Evolutionary conservation across 805 yeast genomes (phyloP).

Genomic region (Starmerella apis): DNA sequence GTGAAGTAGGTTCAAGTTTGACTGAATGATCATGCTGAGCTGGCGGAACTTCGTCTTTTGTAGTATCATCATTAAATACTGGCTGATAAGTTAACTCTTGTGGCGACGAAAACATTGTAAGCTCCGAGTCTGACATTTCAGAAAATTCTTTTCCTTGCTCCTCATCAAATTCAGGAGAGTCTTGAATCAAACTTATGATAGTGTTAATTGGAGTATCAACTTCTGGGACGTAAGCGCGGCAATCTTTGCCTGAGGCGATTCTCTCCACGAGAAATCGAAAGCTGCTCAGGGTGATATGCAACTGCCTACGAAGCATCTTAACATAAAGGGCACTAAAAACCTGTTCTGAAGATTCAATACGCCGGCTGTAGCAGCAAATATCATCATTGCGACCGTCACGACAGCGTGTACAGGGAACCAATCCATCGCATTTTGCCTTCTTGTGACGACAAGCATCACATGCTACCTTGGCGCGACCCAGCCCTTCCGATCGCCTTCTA

Average conservation of each 20-base stretch:
- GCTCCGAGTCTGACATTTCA: conserved; percentile 2
- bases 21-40: too few species aligned
- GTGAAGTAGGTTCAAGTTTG: too few species aligned
- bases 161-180: conserved; percentile 2
- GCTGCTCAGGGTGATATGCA: conserved; percentile 1
- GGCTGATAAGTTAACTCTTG: not conserved
- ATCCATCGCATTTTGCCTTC: conserved; percentile 7
- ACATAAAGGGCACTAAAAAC: conserved; percentile 3
- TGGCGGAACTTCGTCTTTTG: too few species aligned
- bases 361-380: conserved; percentile 7
- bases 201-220: conserved; percentile 3
- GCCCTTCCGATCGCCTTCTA: conserved; percentile 4
- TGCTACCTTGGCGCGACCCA: conserved; percentile 3
- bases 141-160: conserved; percentile 2
- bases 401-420: conserved; percentile 2
- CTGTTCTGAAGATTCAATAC: conserved; percentile 1
- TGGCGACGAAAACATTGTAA: conserved; percentile 2
- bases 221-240: not conserved
- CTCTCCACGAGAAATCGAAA: conserved; percentile 1
- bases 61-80: not conserved
- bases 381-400: conserved; percentile 5
- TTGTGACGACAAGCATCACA: conserved; percentile 8
- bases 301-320: conserved; percentile 2
- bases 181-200: not conserved
- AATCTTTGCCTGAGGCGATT: conserved; percentile 1